Base-by-base conservation (phyloP, 2,329 filamentous ascomycete species). In the Stromatinia cepivora region DNA sequence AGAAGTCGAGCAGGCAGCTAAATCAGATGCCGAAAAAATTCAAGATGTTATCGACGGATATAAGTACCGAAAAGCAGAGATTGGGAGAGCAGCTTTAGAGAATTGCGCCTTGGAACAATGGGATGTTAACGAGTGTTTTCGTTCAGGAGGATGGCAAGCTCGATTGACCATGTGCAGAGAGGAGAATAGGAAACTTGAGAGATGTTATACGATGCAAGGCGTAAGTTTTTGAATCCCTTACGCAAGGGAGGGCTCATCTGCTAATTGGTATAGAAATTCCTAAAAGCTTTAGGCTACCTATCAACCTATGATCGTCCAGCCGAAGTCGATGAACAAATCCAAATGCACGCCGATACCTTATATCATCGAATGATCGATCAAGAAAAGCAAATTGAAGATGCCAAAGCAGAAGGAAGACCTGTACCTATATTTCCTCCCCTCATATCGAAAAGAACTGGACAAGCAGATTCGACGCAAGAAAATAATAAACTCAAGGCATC, bases 331-430 rank as follows among this genome's bases (percentile, higher is more conserved):
- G 94, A 97, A 79, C 87, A 90, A 74, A 93, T 99, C 71, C 95
- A 98, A 81, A 92, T 98, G 90, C 94, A 97, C 79, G 94, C 94
- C 70, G 95, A 99, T 81, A 88, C 87, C 72, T 84, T 99, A 53
- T 99, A 93, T 80, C 91, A 94, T 76, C 88, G 91, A 75, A 93
- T 98, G 89, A 80, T 97, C 50, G 86, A 88, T 71, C 93, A 97
- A 78, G 94, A 99, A 80, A 84, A 83, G 28, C 86, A 85, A 72
- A 88, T 92, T n/a, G 87, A 91, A 72, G 85, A 88, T 75, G 91
- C 90, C 48, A 88, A 88, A 79, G 83, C 84, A 67, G 85, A 86
- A 73, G 88, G 87, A 39, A 80, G 79, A n/a, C 83, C 85, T 0
- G 78, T 83, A 58, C 90, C 91, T 0, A 81, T 82, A 28, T 89